These are phyloP conservation scores for Sphaerosporella brunnea DNA, from an alignment of 495 filamentous ascomycete species.

Conservation along the genomic window DNA sequence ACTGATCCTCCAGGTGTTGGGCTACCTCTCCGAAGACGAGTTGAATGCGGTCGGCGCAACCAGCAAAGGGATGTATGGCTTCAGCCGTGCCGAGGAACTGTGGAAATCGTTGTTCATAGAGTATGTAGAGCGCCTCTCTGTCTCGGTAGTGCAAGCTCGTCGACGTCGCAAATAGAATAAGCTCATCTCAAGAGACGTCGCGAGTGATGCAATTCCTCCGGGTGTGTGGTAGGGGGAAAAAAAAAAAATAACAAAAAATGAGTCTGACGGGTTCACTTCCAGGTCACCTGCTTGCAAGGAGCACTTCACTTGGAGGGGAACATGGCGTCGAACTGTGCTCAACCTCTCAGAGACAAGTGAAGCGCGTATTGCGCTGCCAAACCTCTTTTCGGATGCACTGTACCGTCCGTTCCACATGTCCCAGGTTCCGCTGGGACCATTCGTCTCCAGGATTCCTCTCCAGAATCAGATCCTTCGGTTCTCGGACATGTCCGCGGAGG, in stretches of 20 bases:
- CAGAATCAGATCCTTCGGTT: constrained; percentile 58
- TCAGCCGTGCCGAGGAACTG: constrained; percentile 66
- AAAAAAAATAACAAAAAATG: neutral
- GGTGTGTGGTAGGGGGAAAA: no score
- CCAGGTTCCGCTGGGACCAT: constrained; percentile 48
- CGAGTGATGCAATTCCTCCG: neutral
- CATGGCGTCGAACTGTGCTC: constrained; percentile 72
- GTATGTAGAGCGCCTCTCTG: constrained; percentile 39
- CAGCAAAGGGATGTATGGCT: constrained; percentile 80
- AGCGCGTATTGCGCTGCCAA: constrained; percentile 45
- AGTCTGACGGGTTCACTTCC: neutral
- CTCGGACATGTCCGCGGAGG: constrained; percentile 45
- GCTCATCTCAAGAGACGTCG: no score
- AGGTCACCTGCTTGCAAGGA: constrained; percentile 18
- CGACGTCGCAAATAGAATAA: no score
- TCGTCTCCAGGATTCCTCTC: constrained; percentile 49
- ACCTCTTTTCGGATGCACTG: constrained; percentile 78
- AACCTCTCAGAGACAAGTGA: constrained; percentile 35
- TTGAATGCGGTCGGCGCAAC: constrained; percentile 56
- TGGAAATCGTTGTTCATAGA: constrained; percentile 75
- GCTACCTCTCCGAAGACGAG: constrained; percentile 46
- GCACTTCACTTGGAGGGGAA: constrained; percentile 59
- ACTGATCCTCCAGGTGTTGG: constrained; percentile 55
- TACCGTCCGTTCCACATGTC: constrained; percentile 87
- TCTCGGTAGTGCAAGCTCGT: neutral